Percentiles rank a stretch among this genome's conserved stretches.
These are phyloP conservation scores for Xylaria hypoxylon DNA, from an alignment of 2,329 filamentous ascomycete genomes.

Conservation along the genomic window DNA sequence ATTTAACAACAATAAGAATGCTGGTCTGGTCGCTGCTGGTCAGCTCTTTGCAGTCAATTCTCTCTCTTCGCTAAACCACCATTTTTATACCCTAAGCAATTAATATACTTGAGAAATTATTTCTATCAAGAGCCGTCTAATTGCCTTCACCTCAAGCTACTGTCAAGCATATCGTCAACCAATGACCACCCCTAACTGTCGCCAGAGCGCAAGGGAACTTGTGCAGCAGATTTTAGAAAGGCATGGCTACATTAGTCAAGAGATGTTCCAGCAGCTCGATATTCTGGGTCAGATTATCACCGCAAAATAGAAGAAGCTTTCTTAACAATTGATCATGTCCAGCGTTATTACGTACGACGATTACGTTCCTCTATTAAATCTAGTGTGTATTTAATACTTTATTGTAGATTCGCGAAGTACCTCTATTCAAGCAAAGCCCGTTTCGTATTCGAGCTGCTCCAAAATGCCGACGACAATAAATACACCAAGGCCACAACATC, in stretches of 20 bases:
- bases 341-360: conserved; percentile 21
- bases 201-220: conserved; percentile 18
- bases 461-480: conserved; percentile 66
- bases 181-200: conserved; percentile 21
- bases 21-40: too few relatives aligned
- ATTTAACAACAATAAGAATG: too few relatives aligned
- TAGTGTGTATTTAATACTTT: too few relatives aligned
- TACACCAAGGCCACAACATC: conserved; percentile 49
- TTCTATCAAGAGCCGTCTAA: too few relatives aligned
- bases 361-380: neutral
- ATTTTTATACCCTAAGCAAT: too few relatives aligned
- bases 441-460: conserved; percentile 65
- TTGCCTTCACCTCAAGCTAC: neutral
- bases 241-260: conserved; percentile 25
- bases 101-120: too few relatives aligned
- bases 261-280: conserved; percentile 19
- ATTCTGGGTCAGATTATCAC: neutral
- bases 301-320: conserved; percentile 21
- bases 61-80: too few relatives aligned
- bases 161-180: neutral
- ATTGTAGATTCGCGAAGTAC: conserved; percentile 55
- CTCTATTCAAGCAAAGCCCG: conserved; percentile 58
- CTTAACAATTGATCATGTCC: conserved; percentile 12
- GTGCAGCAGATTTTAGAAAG: conserved; percentile 13
- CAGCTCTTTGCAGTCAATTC: too few relatives aligned